Evolutionary conservation across 1,284 basidiomycete genomes (phyloP).

Genomic region (Cryptococcus depauperatus): DNA sequence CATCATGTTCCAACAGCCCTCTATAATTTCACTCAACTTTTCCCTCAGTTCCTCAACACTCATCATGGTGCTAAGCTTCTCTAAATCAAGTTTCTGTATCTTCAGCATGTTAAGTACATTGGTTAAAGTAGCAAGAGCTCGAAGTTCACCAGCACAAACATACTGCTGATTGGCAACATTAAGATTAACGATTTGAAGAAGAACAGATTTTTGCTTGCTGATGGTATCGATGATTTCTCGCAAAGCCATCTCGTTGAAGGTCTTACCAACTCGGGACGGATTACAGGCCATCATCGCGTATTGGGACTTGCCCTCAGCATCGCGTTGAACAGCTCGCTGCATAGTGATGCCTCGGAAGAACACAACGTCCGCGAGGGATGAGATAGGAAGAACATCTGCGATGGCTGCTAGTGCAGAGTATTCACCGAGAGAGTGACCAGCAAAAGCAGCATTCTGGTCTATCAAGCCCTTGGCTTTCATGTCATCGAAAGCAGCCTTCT

Average conservation of each 20-base stretch:
- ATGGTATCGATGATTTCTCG: conserved; percentile 93
- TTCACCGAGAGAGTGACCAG: conserved; percentile 95
- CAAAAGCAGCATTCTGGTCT: conserved; percentile 84
- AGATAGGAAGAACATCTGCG: conserved; percentile 89
- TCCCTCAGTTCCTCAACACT: conserved; percentile 43
- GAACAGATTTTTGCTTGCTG: conserved; percentile 61
- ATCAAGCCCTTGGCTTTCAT: conserved; percentile 94
- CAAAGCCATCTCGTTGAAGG: conserved; percentile 81
- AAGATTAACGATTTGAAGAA: conserved; percentile 95
- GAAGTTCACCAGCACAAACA: conserved; percentile 91
- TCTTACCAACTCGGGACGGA: conserved; percentile 85
- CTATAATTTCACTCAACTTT: conserved; percentile 80
- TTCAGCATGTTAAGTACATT: conserved; percentile 96
- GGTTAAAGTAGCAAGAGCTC: conserved; percentile 85
- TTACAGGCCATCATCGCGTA: conserved; percentile 99
- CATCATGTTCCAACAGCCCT: conserved; percentile 68
- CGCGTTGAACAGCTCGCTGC: conserved; percentile 95
- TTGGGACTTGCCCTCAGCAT: conserved; percentile 82
- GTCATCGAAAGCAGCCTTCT: conserved; percentile 96
- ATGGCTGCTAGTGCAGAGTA: conserved; percentile 97
- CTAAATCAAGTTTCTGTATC: conserved; percentile 91
- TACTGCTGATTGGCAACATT: conserved; percentile 81
- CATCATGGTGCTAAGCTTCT: conserved; percentile 58
- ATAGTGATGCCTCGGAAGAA: conserved; percentile 99
- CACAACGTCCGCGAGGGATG: conserved; percentile 93